phyloP scores from a whole-genome alignment of 345 rosid species.

The Ceriops tagal region DNA sequence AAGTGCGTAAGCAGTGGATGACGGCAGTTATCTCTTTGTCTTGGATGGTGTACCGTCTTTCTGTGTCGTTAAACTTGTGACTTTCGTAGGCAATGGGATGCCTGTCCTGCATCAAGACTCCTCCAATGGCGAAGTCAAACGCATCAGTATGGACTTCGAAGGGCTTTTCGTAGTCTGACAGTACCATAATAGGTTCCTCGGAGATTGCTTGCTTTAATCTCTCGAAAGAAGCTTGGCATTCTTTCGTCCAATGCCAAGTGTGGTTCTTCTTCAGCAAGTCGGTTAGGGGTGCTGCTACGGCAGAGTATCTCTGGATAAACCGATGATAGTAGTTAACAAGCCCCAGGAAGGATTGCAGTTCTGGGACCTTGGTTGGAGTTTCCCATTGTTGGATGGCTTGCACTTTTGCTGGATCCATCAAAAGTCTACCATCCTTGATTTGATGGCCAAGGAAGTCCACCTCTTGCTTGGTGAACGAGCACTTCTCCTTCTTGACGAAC shows the following conservation, averaged over 20 bases:
- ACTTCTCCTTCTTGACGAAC: background rate
- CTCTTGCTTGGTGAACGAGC: background rate
- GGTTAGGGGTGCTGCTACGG: fast-evolving
- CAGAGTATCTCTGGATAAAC: background rate
- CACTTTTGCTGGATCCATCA: background rate
- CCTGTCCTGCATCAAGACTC: background rate
- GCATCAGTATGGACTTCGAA: background rate
- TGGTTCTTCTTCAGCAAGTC: background rate
- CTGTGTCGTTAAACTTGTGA: background rate
- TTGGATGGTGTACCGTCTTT: background rate
- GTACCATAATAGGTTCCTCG: fast-evolving
- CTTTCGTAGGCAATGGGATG: background rate
- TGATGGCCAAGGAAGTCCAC: background rate
- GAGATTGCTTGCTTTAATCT: background rate
- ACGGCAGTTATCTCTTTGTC: background rate
- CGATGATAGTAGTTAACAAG: background rate
- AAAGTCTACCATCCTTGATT: background rate
- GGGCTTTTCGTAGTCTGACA: background rate
- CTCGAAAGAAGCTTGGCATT: background rate
- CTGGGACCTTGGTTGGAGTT: fast-evolving
- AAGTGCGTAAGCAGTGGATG: background rate
- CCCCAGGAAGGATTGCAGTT: background rate
- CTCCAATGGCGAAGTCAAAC: background rate
- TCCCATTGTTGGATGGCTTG: background rate
- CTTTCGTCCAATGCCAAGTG: background rate